Conservation (phyloP, 768 basidiomycete species). For the Botryobasidium botryosum region DNA sequence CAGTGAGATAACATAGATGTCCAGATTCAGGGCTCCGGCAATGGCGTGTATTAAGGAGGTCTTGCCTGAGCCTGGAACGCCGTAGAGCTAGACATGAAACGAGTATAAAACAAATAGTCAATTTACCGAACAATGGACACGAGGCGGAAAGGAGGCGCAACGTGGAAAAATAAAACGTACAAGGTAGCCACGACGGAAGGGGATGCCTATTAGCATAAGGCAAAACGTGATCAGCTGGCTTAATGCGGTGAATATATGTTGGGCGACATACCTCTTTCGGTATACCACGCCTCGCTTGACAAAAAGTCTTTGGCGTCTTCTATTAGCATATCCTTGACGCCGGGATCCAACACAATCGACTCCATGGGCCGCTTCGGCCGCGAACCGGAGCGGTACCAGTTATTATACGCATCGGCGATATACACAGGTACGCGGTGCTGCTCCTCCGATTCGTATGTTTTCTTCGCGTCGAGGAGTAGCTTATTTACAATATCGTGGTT, state of each 20-base stretch:
- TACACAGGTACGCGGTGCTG: constrained; percentile 80
- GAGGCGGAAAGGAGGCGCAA: constrained; percentile 16
- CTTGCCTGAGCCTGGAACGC: constrained; percentile 63
- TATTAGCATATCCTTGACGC: constrained; percentile 44
- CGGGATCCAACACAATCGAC: constrained; percentile 56
- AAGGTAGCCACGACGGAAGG: constrained; percentile 68
- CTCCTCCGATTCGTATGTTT: constrained; percentile 73
- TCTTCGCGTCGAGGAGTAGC: constrained; percentile 79
- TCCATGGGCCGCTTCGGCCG: constrained; percentile 47
- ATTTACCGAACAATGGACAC: constrained; percentile 14
- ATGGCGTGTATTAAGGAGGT: constrained; percentile 61
- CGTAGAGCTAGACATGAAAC: constrained; percentile 28
- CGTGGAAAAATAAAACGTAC: constrained; percentile 19
- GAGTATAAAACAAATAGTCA: constrained; percentile 2
- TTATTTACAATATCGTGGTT: constrained; percentile 74
- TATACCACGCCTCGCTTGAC: constrained; percentile 51
- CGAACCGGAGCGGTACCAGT: constrained; percentile 73
- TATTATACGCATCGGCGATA: constrained; percentile 52
- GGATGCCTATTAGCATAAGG: constrained; percentile 28
- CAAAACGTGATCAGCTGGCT: too few species aligned
- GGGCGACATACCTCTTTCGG: constrained; percentile 33
- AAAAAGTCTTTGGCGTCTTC: constrained; percentile 59
- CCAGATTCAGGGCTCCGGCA: constrained; percentile 59
- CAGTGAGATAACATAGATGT: constrained; percentile 57
- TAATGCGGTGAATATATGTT: too few species aligned